Evolutionary conservation across 1,284 basidiomycete genomes (phyloP), one percentile per base, ranked within the genome.

Genomic region (Rhodofomes roseus): DNA sequence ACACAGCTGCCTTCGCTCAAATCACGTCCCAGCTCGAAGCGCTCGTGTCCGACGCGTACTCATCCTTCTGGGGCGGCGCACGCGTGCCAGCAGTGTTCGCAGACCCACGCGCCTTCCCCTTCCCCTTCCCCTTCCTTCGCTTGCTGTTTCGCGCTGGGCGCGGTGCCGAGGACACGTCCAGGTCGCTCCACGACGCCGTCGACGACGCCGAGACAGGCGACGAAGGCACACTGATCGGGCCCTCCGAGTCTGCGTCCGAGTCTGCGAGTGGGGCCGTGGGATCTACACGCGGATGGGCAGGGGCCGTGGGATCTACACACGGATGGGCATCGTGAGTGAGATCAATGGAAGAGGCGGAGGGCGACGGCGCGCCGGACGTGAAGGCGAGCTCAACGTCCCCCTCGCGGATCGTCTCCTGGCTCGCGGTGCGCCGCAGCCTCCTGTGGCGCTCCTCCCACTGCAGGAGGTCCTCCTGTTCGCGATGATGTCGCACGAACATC

Each of bases 401-500:
- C n/a, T 51, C 37, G 41, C 54, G 37, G 53, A 78, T 27, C 1
- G 76, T 77, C 62, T 77, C 73, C 58, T 61, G 68, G 62, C 77
- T 77, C 23, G 66, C 60, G 27, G 70, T 64, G 53, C 56, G 66
- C 40, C 27, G 65, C 1, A 68, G n/a, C 14, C 29, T 36, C 20
- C 46, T 34, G 25, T 44, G 54, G 39, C 62, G 58, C 58, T 67
- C 72, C 51, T 88, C 83, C 79, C 81, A 81, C 14, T 67, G 71
- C 44, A 86, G 60, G 29, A 88, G 70, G 58, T 83, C 81, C 61
- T 86, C 81, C 43, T 79, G 75, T 70, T 89, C 87, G 51, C 73
- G 71, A 59, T 82, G 75, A 65, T 89, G 87, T 37, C 87, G 75
- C 27, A 66, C 63, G 55, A 89, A 76, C 59, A 89, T 74, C 66